Conservation (phyloP, 2,329 filamentous ascomycete genomes). For the Ophiostoma perfectum region DNA sequence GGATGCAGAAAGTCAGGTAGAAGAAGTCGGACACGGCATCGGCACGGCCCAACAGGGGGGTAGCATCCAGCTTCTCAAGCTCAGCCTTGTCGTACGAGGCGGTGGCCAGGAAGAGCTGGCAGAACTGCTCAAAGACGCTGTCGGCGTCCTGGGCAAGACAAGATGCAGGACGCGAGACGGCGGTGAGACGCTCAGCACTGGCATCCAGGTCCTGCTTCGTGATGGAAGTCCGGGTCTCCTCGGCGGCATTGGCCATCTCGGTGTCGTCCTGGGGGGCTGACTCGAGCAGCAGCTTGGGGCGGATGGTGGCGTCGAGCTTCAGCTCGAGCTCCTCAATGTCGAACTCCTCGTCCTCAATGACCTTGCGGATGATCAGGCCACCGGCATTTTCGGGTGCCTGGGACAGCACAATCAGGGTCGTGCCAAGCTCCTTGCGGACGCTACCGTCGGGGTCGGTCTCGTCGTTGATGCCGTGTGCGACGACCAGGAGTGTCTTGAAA, state of each 20-base stretch:
- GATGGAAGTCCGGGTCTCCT: slow-evolving; percentile 25
- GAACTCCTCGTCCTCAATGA: slow-evolving; percentile 61
- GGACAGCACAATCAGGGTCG: slow-evolving; percentile 60
- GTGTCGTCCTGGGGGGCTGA: slow-evolving; percentile 39
- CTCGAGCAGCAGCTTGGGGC: slow-evolving; percentile 49
- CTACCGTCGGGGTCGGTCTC: slow-evolving; percentile 49
- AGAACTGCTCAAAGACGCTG: slow-evolving; percentile 54
- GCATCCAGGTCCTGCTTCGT: slow-evolving; percentile 35
- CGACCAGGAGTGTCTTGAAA: slow-evolving; percentile 59
- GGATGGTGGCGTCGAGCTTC: slow-evolving; percentile 65
- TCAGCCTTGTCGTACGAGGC: slow-evolving; percentile 44
- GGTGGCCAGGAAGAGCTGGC: slow-evolving; percentile 49
- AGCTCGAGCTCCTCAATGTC: slow-evolving; percentile 72
- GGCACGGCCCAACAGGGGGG: slow-evolving; percentile 50
- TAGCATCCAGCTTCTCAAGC: slow-evolving; percentile 48
- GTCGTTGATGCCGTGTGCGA: slow-evolving; percentile 54
- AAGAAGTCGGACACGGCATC: slow-evolving; percentile 56
- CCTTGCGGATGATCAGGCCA: slow-evolving; percentile 60
- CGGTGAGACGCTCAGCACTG: slow-evolving; percentile 38
- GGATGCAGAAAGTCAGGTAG: slow-evolving; percentile 69
- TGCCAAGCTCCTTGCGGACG: slow-evolving; percentile 59
- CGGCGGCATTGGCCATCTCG: slow-evolving; percentile 41
- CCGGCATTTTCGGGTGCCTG: slow-evolving; percentile 54
- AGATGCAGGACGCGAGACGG: slow-evolving; percentile 32
- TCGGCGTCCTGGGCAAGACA: slow-evolving; percentile 50